Percentiles rank a stretch among this genome's conserved stretches.
These are phyloP conservation scores for Discostella stelligera DNA, from an alignment of 352 stramenopile species.

Conservation along the genomic window DNA sequence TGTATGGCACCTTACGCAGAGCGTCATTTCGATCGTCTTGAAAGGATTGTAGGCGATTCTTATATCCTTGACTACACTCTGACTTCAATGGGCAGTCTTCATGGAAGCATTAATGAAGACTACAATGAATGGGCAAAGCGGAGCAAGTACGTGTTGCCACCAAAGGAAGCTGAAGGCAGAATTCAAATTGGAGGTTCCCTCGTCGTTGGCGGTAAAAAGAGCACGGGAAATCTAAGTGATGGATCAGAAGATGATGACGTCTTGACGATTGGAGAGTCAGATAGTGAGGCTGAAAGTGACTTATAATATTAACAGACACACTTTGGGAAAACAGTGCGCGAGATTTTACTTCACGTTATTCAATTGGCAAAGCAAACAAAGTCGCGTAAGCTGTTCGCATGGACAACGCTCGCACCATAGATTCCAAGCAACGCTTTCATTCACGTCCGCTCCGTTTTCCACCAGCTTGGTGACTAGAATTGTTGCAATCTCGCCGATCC, in stretches of 20 bases:
- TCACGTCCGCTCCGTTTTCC: neutral
- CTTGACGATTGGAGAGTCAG: conserved; percentile 73
- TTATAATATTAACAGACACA: conserved; percentile 14
- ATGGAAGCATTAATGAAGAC: conserved; percentile 37
- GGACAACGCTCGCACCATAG: neutral
- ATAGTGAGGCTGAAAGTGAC: conserved; percentile 47
- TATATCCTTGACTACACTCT: conserved; percentile 93
- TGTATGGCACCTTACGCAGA: conserved; percentile 95
- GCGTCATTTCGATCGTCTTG: conserved; percentile 94
- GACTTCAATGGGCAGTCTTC: conserved; percentile 64
- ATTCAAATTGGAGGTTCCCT: conserved; percentile 73
- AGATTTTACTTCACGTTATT: neutral
- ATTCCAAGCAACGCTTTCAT: neutral
- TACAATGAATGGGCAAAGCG: conserved; percentile 61
- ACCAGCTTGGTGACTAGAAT: conserved; percentile 9
- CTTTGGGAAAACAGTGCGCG: neutral
- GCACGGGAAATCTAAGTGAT: conserved; percentile 30
- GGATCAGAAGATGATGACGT: conserved; percentile 59
- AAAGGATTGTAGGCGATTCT: conserved; percentile 93
- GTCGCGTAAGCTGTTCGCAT: neutral
- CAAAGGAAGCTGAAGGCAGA: conserved; percentile 63
- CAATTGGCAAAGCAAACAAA: neutral
- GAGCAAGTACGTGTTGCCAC: conserved; percentile 71
- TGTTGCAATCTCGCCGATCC: conserved; percentile 41
- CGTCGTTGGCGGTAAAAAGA: conserved; percentile 50